phyloP scores from a whole-genome alignment of 1,284 basidiomycete genomes.

The Ganoderma leucocontextum region DNA sequence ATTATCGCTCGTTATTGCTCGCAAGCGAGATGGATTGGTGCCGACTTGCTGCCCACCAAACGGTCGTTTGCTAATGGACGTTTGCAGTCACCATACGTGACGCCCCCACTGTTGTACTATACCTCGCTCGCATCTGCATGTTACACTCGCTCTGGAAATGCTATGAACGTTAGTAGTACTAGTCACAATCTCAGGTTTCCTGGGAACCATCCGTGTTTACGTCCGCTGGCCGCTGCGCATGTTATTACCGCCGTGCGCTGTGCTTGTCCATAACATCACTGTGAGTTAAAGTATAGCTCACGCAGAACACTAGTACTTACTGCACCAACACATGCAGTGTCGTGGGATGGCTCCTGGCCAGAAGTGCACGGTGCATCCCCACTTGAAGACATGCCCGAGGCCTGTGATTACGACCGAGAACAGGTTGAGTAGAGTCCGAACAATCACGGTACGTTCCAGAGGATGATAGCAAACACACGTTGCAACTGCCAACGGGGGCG shows the following conservation, averaged over 20 bases:
- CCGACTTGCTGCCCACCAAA: neutral
- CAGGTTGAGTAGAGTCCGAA: neutral
- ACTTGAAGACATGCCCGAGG: neutral
- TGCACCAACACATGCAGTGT: neutral
- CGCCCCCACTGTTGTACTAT: conserved; percentile 26
- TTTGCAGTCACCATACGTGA: conserved; percentile 6
- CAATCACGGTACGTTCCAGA: neutral
- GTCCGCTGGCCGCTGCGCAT: neutral
- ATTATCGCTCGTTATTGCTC: conserved; percentile 9
- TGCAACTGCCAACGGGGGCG: neutral
- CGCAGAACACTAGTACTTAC: neutral
- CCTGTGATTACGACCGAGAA: neutral
- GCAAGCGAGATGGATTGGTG: conserved; percentile 1
- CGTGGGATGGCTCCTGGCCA: neutral
- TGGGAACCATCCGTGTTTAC: neutral
- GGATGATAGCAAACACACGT: neutral
- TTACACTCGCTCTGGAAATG: conserved; percentile 3
- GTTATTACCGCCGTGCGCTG: neutral
- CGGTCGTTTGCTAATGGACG: conserved; percentile 17
- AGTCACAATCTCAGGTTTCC: neutral
- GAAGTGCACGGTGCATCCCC: neutral
- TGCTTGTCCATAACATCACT: neutral
- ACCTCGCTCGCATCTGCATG: conserved; percentile 10
- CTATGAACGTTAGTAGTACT: neutral
- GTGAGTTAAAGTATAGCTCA: neutral